Evolutionary conservation across 225 moss, liverwort and hornwort genomes (phyloP).

Genomic region (Climacium dendroides): DNA sequence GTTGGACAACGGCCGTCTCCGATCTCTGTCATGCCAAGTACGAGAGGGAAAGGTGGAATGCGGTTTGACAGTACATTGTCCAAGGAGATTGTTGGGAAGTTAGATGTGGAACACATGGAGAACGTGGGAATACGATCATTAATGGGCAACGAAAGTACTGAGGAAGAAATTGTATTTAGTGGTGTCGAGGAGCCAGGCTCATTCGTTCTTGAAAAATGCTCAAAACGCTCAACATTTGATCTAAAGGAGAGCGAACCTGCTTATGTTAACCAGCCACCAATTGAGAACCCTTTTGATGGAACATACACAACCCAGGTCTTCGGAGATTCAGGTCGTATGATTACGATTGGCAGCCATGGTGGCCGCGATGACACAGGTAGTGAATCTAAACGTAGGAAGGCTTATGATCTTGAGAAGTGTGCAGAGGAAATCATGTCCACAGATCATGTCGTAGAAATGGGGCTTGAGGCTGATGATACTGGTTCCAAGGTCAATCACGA

Average conservation of each 20-base stretch:
- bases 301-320: constrained; percentile 16
- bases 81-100: constrained; percentile 13
- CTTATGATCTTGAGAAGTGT: constrained; percentile 39
- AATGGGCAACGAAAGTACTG: constrained; percentile 18
- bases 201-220: constrained; percentile 12
- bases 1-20: neutral
- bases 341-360: constrained; percentile 23
- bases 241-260: constrained; percentile 17
- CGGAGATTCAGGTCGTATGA: constrained; percentile 39
- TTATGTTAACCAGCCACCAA: neutral
- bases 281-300: constrained; percentile 27
- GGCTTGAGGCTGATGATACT: constrained; percentile 4
- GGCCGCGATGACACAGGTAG: constrained; percentile 49
- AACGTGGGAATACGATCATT: constrained; percentile 32
- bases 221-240: constrained; percentile 32
- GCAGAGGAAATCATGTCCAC: constrained; percentile 18
- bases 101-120: constrained; percentile 11
- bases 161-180: constrained; percentile 23
- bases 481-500: constrained; percentile 9
- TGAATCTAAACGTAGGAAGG: constrained; percentile 57
- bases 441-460: constrained; percentile 4
- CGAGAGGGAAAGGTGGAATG: neutral
- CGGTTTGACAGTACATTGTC: constrained; percentile 1
- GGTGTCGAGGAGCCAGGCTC: constrained; percentile 4
- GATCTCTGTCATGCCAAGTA: neutral